phyloP scores from a whole-genome alignment of 306 rosid genomes.

The Crotalaria pallida region DNA sequence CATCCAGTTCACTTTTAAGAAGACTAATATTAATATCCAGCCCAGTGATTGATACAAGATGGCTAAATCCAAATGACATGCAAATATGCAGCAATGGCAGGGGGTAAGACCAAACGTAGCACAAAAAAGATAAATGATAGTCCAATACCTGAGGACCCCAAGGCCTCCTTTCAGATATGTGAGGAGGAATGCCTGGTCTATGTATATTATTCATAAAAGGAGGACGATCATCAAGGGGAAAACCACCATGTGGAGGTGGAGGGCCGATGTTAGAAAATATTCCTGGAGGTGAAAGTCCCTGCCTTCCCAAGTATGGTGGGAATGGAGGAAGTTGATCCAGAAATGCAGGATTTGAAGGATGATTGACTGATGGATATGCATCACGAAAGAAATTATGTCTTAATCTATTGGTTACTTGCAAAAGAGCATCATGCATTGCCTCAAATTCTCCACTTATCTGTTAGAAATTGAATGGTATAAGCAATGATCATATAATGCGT shows the following conservation, averaged over 20 bases:
- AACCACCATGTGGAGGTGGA: slow-evolving; percentile 49
- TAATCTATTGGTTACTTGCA: slow-evolving; percentile 83
- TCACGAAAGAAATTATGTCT: slow-evolving; percentile 74
- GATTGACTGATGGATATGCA: slow-evolving; percentile 61
- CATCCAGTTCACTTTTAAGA: slow-evolving; percentile 6
- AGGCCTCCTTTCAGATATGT: slow-evolving; percentile 68
- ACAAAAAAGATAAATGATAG: slow-evolving; percentile 1
- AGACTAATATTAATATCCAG: slow-evolving; percentile 7
- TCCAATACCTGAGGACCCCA: slow-evolving; percentile 86
- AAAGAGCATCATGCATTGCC: slow-evolving; percentile 83
- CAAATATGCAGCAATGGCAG: slow-evolving; percentile 11
- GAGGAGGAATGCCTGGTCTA: slow-evolving; percentile 55
- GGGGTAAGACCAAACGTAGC: background rate
- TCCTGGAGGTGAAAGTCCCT: slow-evolving; percentile 85
- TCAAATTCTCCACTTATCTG: slow-evolving; percentile 89
- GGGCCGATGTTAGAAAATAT: slow-evolving; percentile 70
- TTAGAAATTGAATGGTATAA: slow-evolving; percentile 23
- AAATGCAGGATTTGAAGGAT: slow-evolving; percentile 67
- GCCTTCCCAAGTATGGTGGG: slow-evolving; percentile 68
- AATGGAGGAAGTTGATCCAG: slow-evolving; percentile 64
- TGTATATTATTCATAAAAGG: slow-evolving; percentile 55
- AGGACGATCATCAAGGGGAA: slow-evolving; percentile 64
- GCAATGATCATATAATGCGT: slow-evolving; percentile 1
- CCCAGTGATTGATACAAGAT: background rate
- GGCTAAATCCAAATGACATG: slow-evolving; percentile 11